phyloP scores from a whole-genome alignment of 331 rosid genomes.

The Arachis monticola region DNA sequence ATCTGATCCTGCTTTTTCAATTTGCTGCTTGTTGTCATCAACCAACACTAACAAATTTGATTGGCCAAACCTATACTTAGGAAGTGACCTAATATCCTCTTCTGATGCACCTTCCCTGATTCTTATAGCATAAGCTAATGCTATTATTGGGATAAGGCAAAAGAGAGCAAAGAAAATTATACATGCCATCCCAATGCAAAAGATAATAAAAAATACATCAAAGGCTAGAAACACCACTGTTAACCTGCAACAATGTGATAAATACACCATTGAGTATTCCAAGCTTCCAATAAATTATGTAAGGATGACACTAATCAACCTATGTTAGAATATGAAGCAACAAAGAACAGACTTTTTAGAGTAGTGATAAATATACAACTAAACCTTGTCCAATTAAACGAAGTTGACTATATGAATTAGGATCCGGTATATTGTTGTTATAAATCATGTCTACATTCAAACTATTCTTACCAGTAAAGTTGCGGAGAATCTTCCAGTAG shows the following conservation, averaged over 20 bases:
- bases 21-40: constrained; percentile 48
- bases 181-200: constrained; percentile 78
- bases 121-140: constrained; percentile 74
- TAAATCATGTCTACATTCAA: too few species aligned
- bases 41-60: constrained; percentile 46
- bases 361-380: not conserved
- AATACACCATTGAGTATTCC: constrained; percentile 29
- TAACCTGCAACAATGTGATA: constrained; percentile 63
- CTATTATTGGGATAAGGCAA: constrained; percentile 69
- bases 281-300: constrained; percentile 11
- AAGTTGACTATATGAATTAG: too few species aligned
- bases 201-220: constrained; percentile 77
- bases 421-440: too few species aligned
- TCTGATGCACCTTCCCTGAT: constrained; percentile 83
- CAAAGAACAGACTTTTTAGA: not conserved
- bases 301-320: constrained; percentile 11
- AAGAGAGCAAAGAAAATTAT: constrained; percentile 72
- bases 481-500: constrained; percentile 84
- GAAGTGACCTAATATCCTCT: constrained; percentile 77
- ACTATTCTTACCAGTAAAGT: constrained; percentile 67
- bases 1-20: constrained; percentile 37
- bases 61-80: constrained; percentile 69
- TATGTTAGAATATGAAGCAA: constrained; percentile 28
- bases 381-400: too few species aligned
- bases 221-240: constrained; percentile 87